These are phyloP conservation scores for Coprinopsis strossmayeri DNA, from an alignment of 768 basidiomycete genomes.

Conservation along the genomic window DNA sequence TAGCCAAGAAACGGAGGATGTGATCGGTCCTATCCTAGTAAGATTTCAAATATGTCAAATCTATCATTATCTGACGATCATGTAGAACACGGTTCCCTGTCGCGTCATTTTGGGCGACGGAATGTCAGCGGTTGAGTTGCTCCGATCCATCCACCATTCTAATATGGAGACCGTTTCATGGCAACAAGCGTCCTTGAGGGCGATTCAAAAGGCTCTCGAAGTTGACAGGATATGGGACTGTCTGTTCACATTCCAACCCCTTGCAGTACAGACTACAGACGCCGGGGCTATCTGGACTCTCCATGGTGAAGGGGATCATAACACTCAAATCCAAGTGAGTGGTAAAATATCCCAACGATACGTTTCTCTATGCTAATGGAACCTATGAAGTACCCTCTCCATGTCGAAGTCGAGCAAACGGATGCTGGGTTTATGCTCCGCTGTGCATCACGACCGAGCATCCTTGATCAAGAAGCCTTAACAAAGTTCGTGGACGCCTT, in stretches of 20 bases:
- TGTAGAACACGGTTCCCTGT: constrained; percentile 40
- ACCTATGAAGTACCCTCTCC: constrained; percentile 33
- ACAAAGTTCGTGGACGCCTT: constrained; percentile 16
- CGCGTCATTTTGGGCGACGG: constrained; percentile 25
- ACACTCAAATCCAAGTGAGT: constrained; percentile 23
- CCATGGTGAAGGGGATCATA: constrained; percentile 11
- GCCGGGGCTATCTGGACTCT: constrained; percentile 26
- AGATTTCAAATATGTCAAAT: constrained; percentile 11
- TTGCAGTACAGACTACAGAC: constrained; percentile 9
- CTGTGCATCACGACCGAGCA: constrained; percentile 26
- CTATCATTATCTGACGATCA: background rate
- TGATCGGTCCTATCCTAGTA: constrained; percentile 42
- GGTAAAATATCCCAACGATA: background rate
- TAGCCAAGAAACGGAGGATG: constrained; percentile 32
- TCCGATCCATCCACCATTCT: constrained; percentile 28
- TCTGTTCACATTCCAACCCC: constrained; percentile 39
- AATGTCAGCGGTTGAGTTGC: constrained; percentile 25
- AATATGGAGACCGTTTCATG: constrained; percentile 34
- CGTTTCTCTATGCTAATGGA: background rate
- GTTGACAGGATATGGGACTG: constrained; percentile 31
- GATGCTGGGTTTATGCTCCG: constrained; percentile 25
- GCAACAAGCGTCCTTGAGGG: constrained; percentile 41
- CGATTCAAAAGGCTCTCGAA: constrained; percentile 28
- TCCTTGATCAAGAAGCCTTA: constrained; percentile 21
- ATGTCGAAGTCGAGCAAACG: constrained; percentile 32